These are phyloP conservation scores for Cladosporium colombiae DNA, from an alignment of 2,329 filamentous ascomycete species.

Conservation along the genomic window DNA sequence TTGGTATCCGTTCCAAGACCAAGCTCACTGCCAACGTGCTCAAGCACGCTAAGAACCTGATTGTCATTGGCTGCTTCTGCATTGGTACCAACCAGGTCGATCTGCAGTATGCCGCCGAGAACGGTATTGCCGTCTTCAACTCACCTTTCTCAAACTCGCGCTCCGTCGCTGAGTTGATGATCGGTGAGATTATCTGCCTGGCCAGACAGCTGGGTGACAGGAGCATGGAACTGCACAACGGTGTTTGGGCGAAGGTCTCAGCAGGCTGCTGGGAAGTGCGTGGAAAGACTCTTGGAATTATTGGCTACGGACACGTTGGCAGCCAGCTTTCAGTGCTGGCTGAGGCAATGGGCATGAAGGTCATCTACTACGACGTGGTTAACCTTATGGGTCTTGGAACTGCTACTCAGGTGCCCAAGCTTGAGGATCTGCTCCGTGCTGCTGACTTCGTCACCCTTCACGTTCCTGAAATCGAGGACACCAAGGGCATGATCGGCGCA, in stretches of 20 bases:
- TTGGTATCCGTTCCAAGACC: constrained; percentile 97
- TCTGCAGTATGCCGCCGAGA: constrained; percentile 75
- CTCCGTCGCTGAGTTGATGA: constrained; percentile 93
- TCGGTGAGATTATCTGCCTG: constrained; percentile 87
- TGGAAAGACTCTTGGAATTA: constrained; percentile 93
- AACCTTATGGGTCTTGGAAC: constrained; percentile 94
- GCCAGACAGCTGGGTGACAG: constrained; percentile 92
- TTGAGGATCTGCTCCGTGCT: constrained; percentile 73
- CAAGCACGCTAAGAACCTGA: constrained; percentile 85
- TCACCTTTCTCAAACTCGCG: constrained; percentile 98
- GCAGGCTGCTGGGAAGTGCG: constrained; percentile 96
- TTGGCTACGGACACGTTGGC: constrained; percentile 97
- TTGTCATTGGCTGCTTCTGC: constrained; percentile 97
- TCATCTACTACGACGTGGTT: constrained; percentile 95
- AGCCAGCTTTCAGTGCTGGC: constrained; percentile 93
- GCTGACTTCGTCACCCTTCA: constrained; percentile 94
- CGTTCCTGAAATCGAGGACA: constrained; percentile 91
- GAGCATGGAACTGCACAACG: constrained; percentile 89
- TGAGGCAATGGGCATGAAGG: constrained; percentile 96
- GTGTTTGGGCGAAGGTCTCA: constrained; percentile 98
- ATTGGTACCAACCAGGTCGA: constrained; percentile 97
- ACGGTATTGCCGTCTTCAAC: constrained; percentile 97
- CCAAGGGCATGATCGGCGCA: constrained; percentile 85
- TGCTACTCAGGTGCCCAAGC: constrained; percentile 74
- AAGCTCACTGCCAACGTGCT: constrained; percentile 86